phyloP scores from a whole-genome alignment of 108 stramenopile species.

The Nannochloropsis oceanica region DNA sequence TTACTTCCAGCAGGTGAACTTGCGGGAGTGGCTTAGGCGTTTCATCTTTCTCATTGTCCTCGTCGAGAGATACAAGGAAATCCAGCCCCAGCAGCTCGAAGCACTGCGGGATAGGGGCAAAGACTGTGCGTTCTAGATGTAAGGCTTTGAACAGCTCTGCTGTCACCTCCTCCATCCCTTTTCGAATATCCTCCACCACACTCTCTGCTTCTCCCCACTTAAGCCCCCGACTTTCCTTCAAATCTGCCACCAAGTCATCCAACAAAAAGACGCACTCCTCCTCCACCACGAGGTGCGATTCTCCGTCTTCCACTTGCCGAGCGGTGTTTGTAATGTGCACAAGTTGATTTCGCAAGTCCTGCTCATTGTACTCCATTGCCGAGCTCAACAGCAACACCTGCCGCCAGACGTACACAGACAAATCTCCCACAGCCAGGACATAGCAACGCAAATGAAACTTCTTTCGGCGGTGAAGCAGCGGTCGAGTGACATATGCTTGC shows the following conservation, averaged over 20 bases:
- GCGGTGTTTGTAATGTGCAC: slow-evolving; percentile 46
- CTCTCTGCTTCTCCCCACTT: not conserved
- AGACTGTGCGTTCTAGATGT: slow-evolving; percentile 31
- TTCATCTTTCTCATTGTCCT: not conserved
- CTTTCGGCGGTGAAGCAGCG: slow-evolving; percentile 19
- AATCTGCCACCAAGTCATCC: not conserved
- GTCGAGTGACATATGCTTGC: slow-evolving; percentile 4
- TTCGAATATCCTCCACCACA: not conserved
- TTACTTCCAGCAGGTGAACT: slow-evolving; percentile 40
- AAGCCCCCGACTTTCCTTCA: not conserved
- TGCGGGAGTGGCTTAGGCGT: not conserved
- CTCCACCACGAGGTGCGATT: slow-evolving; percentile 16
- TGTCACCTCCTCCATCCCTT: slow-evolving; percentile 12
- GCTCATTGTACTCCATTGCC: not conserved
- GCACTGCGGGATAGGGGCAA: slow-evolving; percentile 21
- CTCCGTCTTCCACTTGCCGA: slow-evolving; percentile 20
- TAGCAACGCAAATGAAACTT: slow-evolving; percentile 49
- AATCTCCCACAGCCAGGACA: slow-evolving; percentile 29
- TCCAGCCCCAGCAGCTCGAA: slow-evolving; percentile 46
- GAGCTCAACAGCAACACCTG: slow-evolving; percentile 30
- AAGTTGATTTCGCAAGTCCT: slow-evolving; percentile 7
- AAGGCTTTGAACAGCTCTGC: slow-evolving; percentile 33
- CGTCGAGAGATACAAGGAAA: slow-evolving; percentile 30
- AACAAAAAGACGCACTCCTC: slow-evolving; percentile 25
- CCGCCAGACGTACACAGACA: slow-evolving; percentile 36